These are phyloP conservation scores for Ceratocystis alfenasii DNA, from an alignment of 2,329 filamentous ascomycete species.

Conservation along the genomic window DNA sequence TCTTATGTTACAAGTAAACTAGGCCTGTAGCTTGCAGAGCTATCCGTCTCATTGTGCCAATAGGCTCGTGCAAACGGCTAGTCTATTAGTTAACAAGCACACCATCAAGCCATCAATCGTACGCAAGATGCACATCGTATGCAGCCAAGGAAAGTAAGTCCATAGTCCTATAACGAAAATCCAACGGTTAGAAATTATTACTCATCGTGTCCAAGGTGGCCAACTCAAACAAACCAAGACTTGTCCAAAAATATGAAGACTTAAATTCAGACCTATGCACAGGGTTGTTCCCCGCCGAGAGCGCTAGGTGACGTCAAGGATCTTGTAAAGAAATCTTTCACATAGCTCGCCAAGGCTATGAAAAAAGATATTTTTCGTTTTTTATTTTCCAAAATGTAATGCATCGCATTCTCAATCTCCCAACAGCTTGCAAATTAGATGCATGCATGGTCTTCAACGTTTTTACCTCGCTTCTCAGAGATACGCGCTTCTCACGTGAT, in stretches of 20 bases:
- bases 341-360: too few relatives aligned
- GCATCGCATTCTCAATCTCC: background rate
- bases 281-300: background rate
- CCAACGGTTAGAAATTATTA: background rate
- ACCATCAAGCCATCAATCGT: background rate
- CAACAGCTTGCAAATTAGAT: background rate
- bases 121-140: too few relatives aligned
- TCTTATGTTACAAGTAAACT: background rate
- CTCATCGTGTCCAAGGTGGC: background rate
- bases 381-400: background rate
- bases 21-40: too few relatives aligned
- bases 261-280: background rate
- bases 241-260: conserved; percentile 1
- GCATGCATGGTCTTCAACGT: background rate
- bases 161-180: background rate
- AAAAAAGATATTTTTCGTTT: background rate
- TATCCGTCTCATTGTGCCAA: too few relatives aligned
- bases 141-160: background rate
- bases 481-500: background rate
- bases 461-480: background rate
- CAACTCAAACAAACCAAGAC: background rate
- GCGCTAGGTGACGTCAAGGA: background rate
- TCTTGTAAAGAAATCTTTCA: background rate
- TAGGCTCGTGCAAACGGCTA: too few relatives aligned
- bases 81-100: too few relatives aligned